phyloP scores from a whole-genome alignment of 2,329 filamentous ascomycete species.

The Cercospora sesami region DNA sequence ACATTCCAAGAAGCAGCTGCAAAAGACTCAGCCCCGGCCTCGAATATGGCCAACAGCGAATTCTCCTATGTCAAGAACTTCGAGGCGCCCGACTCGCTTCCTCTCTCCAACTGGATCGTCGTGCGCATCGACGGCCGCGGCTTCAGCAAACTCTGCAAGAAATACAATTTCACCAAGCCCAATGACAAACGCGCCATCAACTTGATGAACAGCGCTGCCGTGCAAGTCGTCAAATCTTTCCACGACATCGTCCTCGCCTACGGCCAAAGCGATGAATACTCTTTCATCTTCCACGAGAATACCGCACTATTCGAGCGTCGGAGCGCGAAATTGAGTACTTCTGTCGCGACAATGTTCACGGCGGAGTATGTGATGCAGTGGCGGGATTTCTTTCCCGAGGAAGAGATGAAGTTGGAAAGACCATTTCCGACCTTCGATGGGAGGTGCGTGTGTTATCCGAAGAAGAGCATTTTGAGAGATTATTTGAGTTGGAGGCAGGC shows the following conservation, averaged over 20 bases:
- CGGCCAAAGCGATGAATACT: slow-evolving; percentile 93
- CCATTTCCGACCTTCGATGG: slow-evolving; percentile 91
- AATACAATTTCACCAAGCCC: slow-evolving; percentile 82
- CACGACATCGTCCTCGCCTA: slow-evolving; percentile 86
- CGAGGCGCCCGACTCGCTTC: slow-evolving; percentile 75
- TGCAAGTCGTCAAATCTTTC: slow-evolving; percentile 76
- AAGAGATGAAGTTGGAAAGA: slow-evolving; percentile 58
- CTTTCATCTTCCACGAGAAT: slow-evolving; percentile 60
- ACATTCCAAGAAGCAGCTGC: not conserved
- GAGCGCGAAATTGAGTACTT: slow-evolving; percentile 85
- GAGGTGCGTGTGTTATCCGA: slow-evolving; percentile 85
- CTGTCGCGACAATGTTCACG: slow-evolving; percentile 89
- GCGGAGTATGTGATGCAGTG: slow-evolving; percentile 85
- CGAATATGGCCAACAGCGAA: slow-evolving; percentile 51
- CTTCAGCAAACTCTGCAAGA: slow-evolving; percentile 69
- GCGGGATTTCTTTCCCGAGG: slow-evolving; percentile 67
- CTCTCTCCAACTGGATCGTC: slow-evolving; percentile 94
- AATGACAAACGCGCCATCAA: slow-evolving; percentile 85
- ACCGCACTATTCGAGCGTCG: slow-evolving; percentile 83
- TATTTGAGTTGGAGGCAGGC: slow-evolving; percentile 97
- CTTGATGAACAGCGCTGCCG: slow-evolving; percentile 93
- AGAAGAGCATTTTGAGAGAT: slow-evolving; percentile 76
- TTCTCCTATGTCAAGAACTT: slow-evolving; percentile 93
- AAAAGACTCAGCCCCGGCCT: not conserved
- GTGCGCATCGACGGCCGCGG: slow-evolving; percentile 90